A percentile compares a stretch with the other conserved stretches of the same genome.
phyloP scores from a whole-genome alignment of 2,329 filamentous ascomycete species.

The Microcyclosporella mali region DNA sequence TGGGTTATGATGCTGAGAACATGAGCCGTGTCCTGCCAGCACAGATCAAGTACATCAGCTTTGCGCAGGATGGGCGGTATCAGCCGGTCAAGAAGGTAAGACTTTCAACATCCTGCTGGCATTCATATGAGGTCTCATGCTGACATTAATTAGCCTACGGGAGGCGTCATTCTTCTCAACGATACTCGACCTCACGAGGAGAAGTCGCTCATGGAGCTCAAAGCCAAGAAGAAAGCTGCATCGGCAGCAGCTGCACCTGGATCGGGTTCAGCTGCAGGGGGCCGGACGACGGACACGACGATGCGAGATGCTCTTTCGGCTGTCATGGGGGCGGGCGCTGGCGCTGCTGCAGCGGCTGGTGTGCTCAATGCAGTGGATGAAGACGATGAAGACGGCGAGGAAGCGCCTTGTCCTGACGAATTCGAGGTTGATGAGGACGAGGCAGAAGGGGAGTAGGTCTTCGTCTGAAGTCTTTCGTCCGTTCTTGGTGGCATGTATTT shows the following conservation, averaged over 20 bases:
- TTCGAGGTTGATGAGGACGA: constrained; percentile 74
- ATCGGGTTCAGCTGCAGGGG: constrained; percentile 15
- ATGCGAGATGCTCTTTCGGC: constrained; percentile 22
- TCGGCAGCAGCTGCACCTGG: constrained; percentile 38
- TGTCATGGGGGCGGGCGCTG: constrained; percentile 16
- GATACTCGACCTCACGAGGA: constrained; percentile 74
- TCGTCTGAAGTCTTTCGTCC: background rate
- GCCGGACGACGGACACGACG: constrained; percentile 28
- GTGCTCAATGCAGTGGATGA: constrained; percentile 86
- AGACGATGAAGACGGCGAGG: constrained; percentile 66
- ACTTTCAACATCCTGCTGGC: background rate
- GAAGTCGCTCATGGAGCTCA: constrained; percentile 81
- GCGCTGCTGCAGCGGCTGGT: constrained; percentile 52
- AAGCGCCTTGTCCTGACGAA: constrained; percentile 62
- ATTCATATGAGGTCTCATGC: constrained; percentile 15
- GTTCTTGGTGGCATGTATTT: too few species aligned
- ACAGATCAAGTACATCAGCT: constrained; percentile 93
- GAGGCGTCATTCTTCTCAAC: constrained; percentile 83
- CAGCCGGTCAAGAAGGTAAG: constrained; percentile 85
- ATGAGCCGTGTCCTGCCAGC: constrained; percentile 90
- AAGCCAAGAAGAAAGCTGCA: constrained; percentile 68
- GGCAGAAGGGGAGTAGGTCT: constrained; percentile 25
- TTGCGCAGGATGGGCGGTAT: constrained; percentile 75
- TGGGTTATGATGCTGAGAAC: constrained; percentile 92
- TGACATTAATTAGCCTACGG: constrained; percentile 66